These are phyloP conservation scores for Thuja plicata DNA, from an alignment of 83 land plant species.

Conservation along the genomic window DNA sequence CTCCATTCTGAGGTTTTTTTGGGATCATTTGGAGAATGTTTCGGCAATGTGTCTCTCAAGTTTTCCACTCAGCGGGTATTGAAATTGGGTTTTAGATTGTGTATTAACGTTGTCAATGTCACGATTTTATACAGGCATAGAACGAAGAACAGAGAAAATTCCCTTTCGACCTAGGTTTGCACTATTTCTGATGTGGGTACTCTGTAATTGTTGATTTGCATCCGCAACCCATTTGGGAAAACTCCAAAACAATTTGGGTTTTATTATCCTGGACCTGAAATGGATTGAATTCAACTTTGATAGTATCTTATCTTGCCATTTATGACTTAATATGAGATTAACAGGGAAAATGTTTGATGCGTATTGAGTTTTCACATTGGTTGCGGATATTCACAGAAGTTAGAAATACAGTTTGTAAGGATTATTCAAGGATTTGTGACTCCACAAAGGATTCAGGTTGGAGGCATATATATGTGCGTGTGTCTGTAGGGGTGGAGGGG, in stretches of 20 bases:
- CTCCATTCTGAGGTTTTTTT: neutral
- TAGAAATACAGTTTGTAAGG: neutral
- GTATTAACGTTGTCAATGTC: neutral
- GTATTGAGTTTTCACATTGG: neutral
- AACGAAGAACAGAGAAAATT: neutral
- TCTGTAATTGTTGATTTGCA: neutral
- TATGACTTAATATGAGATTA: neutral
- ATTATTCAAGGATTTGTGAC: neutral
- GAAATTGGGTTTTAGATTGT: neutral
- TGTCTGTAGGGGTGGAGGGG: too few species aligned
- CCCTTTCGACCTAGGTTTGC: neutral
- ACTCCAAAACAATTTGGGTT: neutral
- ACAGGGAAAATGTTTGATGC: neutral
- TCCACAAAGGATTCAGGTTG: neutral
- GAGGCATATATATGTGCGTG: neutral
- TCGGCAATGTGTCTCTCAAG: neutral
- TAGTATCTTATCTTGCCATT: neutral
- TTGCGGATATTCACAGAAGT: neutral
- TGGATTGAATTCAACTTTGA: neutral
- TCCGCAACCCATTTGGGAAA: neutral
- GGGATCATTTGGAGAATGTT: neutral
- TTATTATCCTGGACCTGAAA: neutral
- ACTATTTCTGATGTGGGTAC: neutral
- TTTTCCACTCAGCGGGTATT: neutral
- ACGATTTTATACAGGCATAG: neutral